These are phyloP conservation scores for Pseudofabraea citricarpa DNA, from an alignment of 2,329 filamentous ascomycete genomes.

Conservation along the genomic window DNA sequence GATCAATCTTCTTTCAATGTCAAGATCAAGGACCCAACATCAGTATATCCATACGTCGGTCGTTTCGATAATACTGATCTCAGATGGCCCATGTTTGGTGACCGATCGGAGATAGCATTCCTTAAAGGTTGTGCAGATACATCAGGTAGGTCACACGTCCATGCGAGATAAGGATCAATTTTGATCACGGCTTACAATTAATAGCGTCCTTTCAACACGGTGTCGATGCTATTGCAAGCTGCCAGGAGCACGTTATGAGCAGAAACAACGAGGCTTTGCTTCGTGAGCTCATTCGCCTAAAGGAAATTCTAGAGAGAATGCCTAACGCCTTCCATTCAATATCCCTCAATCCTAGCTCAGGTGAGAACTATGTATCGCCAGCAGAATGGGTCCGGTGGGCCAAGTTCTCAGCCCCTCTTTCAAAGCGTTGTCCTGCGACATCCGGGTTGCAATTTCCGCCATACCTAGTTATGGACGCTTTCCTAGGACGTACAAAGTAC, in stretches of 20 bases:
- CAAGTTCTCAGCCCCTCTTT: conserved; percentile 46
- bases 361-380: conserved; percentile 44
- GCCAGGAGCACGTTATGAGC: conserved; percentile 50
- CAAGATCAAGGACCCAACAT: conserved; percentile 42
- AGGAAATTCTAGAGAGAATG: conserved; percentile 48
- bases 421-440: conserved; percentile 44
- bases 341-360: conserved; percentile 45
- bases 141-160: conserved; percentile 25
- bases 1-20: conserved; percentile 51
- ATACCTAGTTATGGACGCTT: conserved; percentile 50
- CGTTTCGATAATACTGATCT: conserved; percentile 49
- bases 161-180: background rate
- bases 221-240: conserved; percentile 45
- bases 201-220: conserved; percentile 46
- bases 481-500: conserved; percentile 46
- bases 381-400: conserved; percentile 46
- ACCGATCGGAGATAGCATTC: conserved; percentile 46
- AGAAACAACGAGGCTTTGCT: conserved; percentile 44
- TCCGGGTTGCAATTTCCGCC: conserved; percentile 48
- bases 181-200: conserved; percentile 1
- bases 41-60: conserved; percentile 43
- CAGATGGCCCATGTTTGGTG: conserved; percentile 49
- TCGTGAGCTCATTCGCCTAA: conserved; percentile 44
- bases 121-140: conserved; percentile 45
- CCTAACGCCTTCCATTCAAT: conserved; percentile 51